Conservation (phyloP, 192 early-diverging fungal species). For the Paraglomus occultum region DNA sequence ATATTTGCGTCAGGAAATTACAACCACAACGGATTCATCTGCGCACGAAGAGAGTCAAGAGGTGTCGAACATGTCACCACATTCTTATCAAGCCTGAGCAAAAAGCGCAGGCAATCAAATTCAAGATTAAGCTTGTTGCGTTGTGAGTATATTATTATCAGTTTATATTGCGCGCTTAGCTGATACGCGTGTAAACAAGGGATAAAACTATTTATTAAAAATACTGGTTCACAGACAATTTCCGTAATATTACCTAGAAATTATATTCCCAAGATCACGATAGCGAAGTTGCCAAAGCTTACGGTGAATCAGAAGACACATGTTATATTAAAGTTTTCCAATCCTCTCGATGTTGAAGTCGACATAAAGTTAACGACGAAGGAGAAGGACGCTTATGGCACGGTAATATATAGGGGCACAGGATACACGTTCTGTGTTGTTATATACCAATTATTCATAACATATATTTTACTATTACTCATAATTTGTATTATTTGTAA, state of each 20-base stretch:
- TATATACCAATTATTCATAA: too few relatives aligned
- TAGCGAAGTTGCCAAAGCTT: slow-evolving; percentile 45
- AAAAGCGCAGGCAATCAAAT: slow-evolving; percentile 82
- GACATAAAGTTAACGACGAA: slow-evolving; percentile 54
- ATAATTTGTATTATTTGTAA: neutral
- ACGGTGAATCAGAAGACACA: slow-evolving; percentile 43
- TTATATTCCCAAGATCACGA: slow-evolving; percentile 77
- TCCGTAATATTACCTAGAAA: too few relatives aligned
- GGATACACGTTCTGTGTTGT: too few relatives aligned
- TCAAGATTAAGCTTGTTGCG: slow-evolving; percentile 88
- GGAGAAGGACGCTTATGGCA: slow-evolving; percentile 35
- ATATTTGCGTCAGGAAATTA: slow-evolving; percentile 41
- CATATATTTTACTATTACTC: neutral
- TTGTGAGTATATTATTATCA: slow-evolving; percentile 50
- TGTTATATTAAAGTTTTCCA: slow-evolving; percentile 72
- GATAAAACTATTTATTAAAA: neutral
- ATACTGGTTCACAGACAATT: neutral
- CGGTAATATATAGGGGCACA: too few relatives aligned
- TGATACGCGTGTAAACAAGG: slow-evolving; percentile 13
- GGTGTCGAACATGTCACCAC: slow-evolving; percentile 85
- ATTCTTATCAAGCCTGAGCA: slow-evolving; percentile 90
- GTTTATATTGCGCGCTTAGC: too few relatives aligned
- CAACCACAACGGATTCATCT: slow-evolving; percentile 85
- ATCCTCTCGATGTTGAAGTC: slow-evolving; percentile 77
- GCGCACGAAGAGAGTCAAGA: slow-evolving; percentile 80